Conservation (phyloP, 768 basidiomycete species). For the Phallus indusiatus region DNA sequence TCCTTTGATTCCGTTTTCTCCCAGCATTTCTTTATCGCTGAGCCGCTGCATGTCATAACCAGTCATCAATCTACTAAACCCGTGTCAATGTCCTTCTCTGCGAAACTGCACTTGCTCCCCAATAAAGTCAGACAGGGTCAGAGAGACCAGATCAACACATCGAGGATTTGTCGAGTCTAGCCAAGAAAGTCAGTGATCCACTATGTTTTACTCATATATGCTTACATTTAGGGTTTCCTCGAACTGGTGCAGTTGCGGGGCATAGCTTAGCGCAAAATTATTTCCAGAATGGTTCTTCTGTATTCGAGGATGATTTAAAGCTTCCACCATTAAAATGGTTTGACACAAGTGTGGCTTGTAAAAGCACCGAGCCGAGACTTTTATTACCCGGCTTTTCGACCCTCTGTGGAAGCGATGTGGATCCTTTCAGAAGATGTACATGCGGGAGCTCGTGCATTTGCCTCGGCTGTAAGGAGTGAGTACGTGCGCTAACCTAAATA, state of each 20-base stretch:
- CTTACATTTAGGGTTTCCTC: not conserved
- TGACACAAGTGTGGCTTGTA: not conserved
- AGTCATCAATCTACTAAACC: slow-evolving; percentile 58
- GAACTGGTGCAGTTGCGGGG: too few species aligned
- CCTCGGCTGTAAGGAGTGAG: slow-evolving; percentile 52
- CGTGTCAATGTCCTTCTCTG: slow-evolving; percentile 49
- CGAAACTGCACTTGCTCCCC: slow-evolving; percentile 44
- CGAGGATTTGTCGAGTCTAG: not conserved
- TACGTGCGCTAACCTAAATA: not conserved
- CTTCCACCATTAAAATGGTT: slow-evolving; percentile 1
- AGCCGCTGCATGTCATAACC: not conserved
- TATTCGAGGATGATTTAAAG: not conserved
- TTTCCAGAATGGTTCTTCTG: not conserved
- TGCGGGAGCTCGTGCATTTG: slow-evolving; percentile 63
- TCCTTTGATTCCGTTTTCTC: slow-evolving; percentile 5
- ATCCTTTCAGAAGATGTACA: slow-evolving; percentile 38
- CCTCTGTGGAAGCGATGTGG: slow-evolving; percentile 30
- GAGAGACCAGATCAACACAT: not conserved
- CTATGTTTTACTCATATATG: not conserved
- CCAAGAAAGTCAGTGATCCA: not conserved
- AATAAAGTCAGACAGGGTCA: not conserved
- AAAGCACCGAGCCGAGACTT: not conserved
- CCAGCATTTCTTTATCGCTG: not conserved
- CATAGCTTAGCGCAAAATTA: too few species aligned
- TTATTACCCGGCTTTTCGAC: slow-evolving; percentile 23